A percentile compares a stretch with the other conserved stretches of the same genome.
Evolutionary conservation across 352 stramenopile genomes (phyloP).

Genomic region (Achlya hypogyna): DNA sequence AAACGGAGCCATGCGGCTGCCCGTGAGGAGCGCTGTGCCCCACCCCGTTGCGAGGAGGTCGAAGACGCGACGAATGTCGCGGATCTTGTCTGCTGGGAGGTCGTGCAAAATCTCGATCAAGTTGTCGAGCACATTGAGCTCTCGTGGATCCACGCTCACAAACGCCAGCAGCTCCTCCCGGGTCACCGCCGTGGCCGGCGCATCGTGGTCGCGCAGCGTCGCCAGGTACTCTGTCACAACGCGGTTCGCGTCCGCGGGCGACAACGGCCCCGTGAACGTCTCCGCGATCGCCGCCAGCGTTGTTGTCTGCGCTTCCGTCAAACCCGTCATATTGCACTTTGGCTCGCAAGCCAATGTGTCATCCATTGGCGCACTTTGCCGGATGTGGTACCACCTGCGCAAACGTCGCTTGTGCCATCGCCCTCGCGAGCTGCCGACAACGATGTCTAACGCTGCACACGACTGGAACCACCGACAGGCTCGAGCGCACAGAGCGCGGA

Average conservation of each 20-base stretch:
- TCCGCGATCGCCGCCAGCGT: slow-evolving; percentile 1
- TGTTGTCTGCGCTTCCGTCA: not conserved
- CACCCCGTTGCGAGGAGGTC: slow-evolving; percentile 13
- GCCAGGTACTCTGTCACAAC: slow-evolving; percentile 8
- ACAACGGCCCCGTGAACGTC: slow-evolving; percentile 6
- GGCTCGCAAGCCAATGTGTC: too few species aligned
- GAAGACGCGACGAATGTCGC: not conserved
- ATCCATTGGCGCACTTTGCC: too few species aligned
- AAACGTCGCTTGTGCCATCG: too few species aligned
- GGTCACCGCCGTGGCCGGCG: not conserved
- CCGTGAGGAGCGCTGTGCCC: slow-evolving; percentile 13
- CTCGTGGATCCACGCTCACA: not conserved
- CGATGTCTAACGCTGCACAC: too few species aligned
- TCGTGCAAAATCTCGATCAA: not conserved
- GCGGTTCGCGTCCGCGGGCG: not conserved
- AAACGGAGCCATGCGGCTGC: slow-evolving; percentile 4
- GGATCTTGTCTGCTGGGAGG: slow-evolving; percentile 5
- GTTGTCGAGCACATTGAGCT: not conserved
- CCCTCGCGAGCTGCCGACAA: too few species aligned
- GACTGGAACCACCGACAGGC: too few species aligned
- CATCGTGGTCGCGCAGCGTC: not conserved
- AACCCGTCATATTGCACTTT: not conserved
- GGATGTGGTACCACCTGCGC: too few species aligned
- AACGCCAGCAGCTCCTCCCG: not conserved
- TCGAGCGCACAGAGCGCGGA: too few species aligned